Conservation (phyloP, 768 basidiomycete species). For the Amanita muscaria region DNA sequence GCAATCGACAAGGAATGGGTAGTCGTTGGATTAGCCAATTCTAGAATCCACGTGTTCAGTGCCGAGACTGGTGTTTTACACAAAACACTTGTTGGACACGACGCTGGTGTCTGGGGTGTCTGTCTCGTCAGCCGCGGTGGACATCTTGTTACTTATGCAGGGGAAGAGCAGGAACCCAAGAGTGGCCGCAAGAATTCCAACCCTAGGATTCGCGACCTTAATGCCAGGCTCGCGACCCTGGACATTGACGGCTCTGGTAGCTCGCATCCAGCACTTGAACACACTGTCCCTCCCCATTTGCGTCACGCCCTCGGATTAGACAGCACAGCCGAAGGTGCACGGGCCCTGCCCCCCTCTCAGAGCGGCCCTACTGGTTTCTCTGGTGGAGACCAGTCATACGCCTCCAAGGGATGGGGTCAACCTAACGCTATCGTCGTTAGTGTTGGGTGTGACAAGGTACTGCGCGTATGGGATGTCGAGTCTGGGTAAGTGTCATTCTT, state of each 20-base stretch:
- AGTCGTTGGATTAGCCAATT: constrained; percentile 82
- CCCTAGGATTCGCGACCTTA: constrained; percentile 5
- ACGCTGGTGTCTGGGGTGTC: constrained; percentile 88
- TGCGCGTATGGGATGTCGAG: constrained; percentile 88
- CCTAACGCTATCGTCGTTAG: constrained; percentile 76
- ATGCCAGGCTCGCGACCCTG: constrained; percentile 1
- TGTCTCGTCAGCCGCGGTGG: constrained; percentile 69
- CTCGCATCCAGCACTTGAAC: constrained; percentile 9
- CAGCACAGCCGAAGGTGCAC: background rate
- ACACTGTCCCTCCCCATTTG: constrained; percentile 30
- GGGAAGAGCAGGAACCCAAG: background rate
- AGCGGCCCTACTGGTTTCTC: background rate
- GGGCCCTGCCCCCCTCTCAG: background rate
- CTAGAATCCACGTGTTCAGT: constrained; percentile 79
- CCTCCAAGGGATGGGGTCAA: constrained; percentile 87
- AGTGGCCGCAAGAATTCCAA: background rate
- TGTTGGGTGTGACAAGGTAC: constrained; percentile 85
- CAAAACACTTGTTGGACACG: constrained; percentile 77
- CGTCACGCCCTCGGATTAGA: constrained; percentile 41
- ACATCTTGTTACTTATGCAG: background rate
- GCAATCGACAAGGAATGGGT: constrained; percentile 80
- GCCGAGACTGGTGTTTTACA: constrained; percentile 67
- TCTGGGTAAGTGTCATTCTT: constrained; percentile 52
- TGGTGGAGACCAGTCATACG: constrained; percentile 39
- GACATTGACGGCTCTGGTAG: background rate